Conservation (phyloP, 2,329 filamentous ascomycete species). For the Juglanconis sp. region DNA sequence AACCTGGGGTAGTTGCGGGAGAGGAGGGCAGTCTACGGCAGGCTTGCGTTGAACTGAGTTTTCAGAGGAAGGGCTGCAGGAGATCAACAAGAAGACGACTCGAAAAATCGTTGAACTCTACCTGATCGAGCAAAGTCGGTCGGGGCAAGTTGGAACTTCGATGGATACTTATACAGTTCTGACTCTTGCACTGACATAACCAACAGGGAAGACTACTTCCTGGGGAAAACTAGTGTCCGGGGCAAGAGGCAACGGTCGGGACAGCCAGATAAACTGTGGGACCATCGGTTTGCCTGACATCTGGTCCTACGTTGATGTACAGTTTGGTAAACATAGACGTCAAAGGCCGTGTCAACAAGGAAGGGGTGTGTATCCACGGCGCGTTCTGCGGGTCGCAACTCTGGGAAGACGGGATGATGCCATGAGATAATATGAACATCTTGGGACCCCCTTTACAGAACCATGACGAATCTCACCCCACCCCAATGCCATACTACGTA, state of each 20-base stretch:
- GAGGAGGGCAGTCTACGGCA: neutral
- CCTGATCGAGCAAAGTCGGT: neutral
- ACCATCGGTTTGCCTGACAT: neutral
- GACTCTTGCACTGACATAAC: neutral
- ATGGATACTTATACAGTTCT: slow-evolving; percentile 14
- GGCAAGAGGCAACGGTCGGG: neutral
- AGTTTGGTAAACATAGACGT: neutral
- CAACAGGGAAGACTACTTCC: neutral
- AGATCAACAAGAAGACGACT: neutral
- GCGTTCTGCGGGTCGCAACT: slow-evolving; percentile 1
- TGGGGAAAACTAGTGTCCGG: slow-evolving; percentile 3
- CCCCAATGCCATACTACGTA: too few relatives aligned
- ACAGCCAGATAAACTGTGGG: slow-evolving; percentile 10
- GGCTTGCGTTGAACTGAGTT: neutral
- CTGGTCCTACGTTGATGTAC: neutral
- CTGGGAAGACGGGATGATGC: slow-evolving; percentile 12
- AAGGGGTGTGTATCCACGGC: neutral
- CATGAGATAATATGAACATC: neutral
- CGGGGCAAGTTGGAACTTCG: slow-evolving; percentile 7
- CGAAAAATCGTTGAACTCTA: neutral
- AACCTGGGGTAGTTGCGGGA: slow-evolving; percentile 4
- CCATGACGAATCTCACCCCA: neutral
- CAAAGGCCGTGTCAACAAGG: neutral
- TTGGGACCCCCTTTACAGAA: neutral
- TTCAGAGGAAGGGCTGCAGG: neutral